Base-by-base conservation (phyloP, 345 rosid genomes). In the Psidium friedrichsthalianum region DNA sequence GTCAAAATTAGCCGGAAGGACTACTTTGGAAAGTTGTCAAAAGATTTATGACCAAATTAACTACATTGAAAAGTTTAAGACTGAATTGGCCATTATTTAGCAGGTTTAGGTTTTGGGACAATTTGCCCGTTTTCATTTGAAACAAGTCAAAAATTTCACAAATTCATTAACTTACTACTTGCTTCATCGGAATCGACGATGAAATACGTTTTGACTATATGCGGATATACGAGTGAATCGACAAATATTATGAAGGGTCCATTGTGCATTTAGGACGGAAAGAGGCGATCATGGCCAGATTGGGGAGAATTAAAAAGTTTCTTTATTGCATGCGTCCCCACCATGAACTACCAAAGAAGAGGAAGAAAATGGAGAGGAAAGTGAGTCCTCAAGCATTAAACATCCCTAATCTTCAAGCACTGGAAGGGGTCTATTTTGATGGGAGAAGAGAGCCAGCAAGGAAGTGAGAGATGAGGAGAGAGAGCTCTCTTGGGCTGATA, bases 401-500 rank as follows among this genome's bases (percentile, higher is more conserved):
- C n/a, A n/a, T n/a, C n/a, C n/a, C n/a, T n/a, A n/a, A 61, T 61
- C 76, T 64, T 15, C 11, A 32, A 64, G 22, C 42, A 64, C 22
- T 29, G 16, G 44, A 29, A 20, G 76, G 76, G 42, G 22, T 29
- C 44, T 64, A 64, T 64, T n/a, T 64, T 29, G 36, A 15, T 5
- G 98, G 98, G 54, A n/a, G 96, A 87, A 94, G 93, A 61, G 95
- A 86, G 87, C 93, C 93, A 32, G 78, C 69, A 76, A 95, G 90
- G 87, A n/a, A 97, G 83, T 95, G 98, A 58, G 64, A 87, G 88
- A 95, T 85, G 36, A 97, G n/a, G 87, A 11, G 98, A 91, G 86
- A 97, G 96, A 24, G 98, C 94, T 74, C 98, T 90, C 64, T 86
- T 82, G 11, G 99, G 98, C n/a, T 93, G 96, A 89, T 87, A 94